A percentile compares a stretch with the other conserved stretches of the same genome.
Evolutionary conservation across 2,329 filamentous ascomycete species (phyloP).

Genomic region (Thermoascus crustaceus): DNA sequence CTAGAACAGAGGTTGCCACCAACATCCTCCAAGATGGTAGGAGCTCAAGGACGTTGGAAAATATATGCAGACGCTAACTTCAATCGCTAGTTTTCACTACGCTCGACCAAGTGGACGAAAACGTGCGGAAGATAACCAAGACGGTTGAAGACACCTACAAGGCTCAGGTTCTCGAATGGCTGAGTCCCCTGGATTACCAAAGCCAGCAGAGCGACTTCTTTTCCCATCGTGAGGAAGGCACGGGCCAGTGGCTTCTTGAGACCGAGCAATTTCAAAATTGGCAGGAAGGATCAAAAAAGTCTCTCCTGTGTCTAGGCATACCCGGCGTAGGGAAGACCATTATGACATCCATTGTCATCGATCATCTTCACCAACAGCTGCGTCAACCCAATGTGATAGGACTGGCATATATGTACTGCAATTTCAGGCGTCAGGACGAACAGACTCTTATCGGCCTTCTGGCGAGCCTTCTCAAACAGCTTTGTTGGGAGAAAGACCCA

Average conservation of each 20-base stretch:
- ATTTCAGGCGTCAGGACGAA: constrained; percentile 28
- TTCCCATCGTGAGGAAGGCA: constrained; percentile 30
- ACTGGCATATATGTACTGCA: constrained; percentile 40
- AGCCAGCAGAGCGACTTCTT: constrained; percentile 36
- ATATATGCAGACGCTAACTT: too few relatives aligned
- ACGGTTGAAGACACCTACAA: too few relatives aligned
- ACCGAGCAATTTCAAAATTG: constrained; percentile 25
- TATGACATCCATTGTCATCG: constrained; percentile 33
- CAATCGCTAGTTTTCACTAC: too few relatives aligned
- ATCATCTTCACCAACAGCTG: constrained; percentile 35
- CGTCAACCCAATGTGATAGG: too few relatives aligned
- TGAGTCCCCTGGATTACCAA: constrained; percentile 29
- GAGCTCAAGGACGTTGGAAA: too few relatives aligned
- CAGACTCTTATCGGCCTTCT: too few relatives aligned
- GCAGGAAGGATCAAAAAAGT: constrained; percentile 10
- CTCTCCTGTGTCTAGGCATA: constrained; percentile 40
- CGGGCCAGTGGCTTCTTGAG: constrained; percentile 41
- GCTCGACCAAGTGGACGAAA: too few relatives aligned
- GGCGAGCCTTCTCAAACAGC: too few relatives aligned
- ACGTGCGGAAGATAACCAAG: too few relatives aligned
- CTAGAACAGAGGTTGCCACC: too few relatives aligned
- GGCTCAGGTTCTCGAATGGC: constrained; percentile 34
- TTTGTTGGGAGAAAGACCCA: too few relatives aligned
- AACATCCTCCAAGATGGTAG: too few relatives aligned
- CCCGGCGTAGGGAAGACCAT: constrained; percentile 45